phyloP scores from a whole-genome alignment of 176 grass and related monocot genomes.

The Phoenix dactylifera region DNA sequence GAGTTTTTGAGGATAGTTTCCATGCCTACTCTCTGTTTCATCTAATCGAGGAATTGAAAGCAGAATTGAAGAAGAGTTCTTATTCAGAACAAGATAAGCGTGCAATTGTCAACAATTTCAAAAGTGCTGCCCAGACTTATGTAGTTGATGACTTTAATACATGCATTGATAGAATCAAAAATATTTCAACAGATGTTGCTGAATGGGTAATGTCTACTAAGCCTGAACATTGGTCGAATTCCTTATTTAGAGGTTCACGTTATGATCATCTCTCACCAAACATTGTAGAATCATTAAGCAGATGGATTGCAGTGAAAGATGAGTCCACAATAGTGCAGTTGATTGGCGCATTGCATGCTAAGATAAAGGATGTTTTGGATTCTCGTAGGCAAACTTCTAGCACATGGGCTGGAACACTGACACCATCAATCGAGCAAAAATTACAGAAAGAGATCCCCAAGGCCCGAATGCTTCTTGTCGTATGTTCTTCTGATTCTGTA shows the following conservation, averaged over 20 bases:
- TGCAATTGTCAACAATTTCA: conserved; percentile 73
- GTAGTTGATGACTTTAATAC: conserved; percentile 82
- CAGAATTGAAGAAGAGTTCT: conserved; percentile 62
- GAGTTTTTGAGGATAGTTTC: conserved; percentile 69
- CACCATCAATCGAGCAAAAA: conserved; percentile 83
- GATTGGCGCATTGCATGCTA: conserved; percentile 57
- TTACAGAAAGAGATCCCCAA: conserved; percentile 55
- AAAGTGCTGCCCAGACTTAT: conserved; percentile 70
- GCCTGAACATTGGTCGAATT: conserved; percentile 90
- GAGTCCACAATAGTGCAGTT: conserved; percentile 72
- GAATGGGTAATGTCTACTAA: conserved; percentile 87
- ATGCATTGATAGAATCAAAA: conserved; percentile 77
- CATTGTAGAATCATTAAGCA: conserved; percentile 80
- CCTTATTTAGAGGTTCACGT: conserved; percentile 69
- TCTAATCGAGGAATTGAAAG: conserved; percentile 89
- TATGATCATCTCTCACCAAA: conserved; percentile 90
- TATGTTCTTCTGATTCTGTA: conserved; percentile 84
- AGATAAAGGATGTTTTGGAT: conserved; percentile 65
- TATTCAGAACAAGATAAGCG: conserved; percentile 77
- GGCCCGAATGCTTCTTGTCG: conserved; percentile 55
- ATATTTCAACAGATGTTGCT: conserved; percentile 69
- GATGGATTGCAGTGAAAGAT: conserved; percentile 85
- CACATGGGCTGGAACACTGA: conserved; percentile 38
- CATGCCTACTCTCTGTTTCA: conserved; percentile 81
- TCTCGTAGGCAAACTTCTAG: conserved; percentile 34